Percentiles rank a stretch among this genome's conserved stretches.
phyloP scores from a whole-genome alignment of 148 eudicot genomes.

The Arctostaphylos glauca region DNA sequence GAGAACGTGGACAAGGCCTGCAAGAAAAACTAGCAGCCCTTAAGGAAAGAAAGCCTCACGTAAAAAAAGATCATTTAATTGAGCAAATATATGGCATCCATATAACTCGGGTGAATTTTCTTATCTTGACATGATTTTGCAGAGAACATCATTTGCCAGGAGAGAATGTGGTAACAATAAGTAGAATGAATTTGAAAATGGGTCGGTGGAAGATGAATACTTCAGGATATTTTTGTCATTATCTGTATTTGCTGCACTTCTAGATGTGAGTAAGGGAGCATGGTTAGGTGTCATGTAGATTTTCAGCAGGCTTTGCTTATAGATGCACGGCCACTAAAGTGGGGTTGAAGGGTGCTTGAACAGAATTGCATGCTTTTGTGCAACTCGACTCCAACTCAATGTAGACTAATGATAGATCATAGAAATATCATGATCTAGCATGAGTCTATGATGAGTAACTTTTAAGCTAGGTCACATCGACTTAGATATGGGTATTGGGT shows the following conservation, averaged over 20 bases:
- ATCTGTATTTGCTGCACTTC: neutral
- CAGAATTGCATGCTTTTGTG: too few relatives aligned
- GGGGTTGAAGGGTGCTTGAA: neutral
- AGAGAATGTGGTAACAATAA: neutral
- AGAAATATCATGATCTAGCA: too few relatives aligned
- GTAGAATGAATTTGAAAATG: neutral
- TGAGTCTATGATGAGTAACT: too few relatives aligned
- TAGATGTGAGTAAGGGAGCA: neutral
- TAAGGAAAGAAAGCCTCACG: neutral
- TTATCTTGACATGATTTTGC: neutral
- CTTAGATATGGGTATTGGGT: neutral
- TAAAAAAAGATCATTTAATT: neutral
- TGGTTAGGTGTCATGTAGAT: neutral
- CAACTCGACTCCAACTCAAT: neutral
- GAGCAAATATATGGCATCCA: neutral
- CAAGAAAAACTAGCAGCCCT: neutral
- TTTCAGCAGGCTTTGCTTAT: neutral
- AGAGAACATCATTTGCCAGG: neutral
- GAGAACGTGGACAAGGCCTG: slow-evolving; percentile 1
- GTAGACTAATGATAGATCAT: neutral
- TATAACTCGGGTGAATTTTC: slow-evolving; percentile 6
- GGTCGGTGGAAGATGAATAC: neutral
- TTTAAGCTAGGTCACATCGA: neutral
- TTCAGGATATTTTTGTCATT: neutral
- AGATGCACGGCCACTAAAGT: neutral